Percentiles rank a stretch among this genome's conserved stretches.
These are phyloP conservation scores for Amanita exitialis DNA, from an alignment of 768 basidiomycete genomes.

Conservation along the genomic window DNA sequence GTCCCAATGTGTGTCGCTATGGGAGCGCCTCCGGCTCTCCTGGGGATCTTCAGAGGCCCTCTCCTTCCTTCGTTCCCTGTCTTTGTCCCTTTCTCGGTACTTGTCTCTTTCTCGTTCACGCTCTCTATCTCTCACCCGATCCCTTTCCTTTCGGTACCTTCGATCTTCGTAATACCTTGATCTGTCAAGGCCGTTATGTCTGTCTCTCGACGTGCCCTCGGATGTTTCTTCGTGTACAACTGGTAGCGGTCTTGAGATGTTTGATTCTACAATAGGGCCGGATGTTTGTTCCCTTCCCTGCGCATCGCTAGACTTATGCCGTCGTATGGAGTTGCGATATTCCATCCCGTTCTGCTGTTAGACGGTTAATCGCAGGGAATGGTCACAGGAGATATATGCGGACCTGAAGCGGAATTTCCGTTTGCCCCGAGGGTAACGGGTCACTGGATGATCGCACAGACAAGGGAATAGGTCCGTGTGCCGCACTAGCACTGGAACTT, in stretches of 20 bases:
- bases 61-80: not conserved
- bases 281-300: not conserved
- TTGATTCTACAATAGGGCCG: not conserved
- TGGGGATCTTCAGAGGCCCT: not conserved
- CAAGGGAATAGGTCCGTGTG: not conserved
- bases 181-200: not conserved
- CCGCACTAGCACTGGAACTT: not conserved
- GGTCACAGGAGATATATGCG: not conserved
- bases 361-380: not conserved
- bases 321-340: not conserved
- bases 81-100: not conserved
- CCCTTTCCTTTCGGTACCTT: not conserved
- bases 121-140: not conserved
- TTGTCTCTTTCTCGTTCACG: not conserved
- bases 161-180: not conserved
- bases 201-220: not conserved
- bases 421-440: not conserved
- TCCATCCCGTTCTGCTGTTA: not conserved
- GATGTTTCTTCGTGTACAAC: not conserved
- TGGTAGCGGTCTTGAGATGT: not conserved
- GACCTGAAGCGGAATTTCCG: not conserved
- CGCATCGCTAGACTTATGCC: not conserved
- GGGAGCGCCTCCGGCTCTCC: not conserved
- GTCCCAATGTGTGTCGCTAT: slow-evolving; percentile 1
- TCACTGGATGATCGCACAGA: slow-evolving; percentile 2